These are phyloP conservation scores for Spinacia oleracea DNA, from an alignment of 179 eudicot genomes.

Conservation along the genomic window DNA sequence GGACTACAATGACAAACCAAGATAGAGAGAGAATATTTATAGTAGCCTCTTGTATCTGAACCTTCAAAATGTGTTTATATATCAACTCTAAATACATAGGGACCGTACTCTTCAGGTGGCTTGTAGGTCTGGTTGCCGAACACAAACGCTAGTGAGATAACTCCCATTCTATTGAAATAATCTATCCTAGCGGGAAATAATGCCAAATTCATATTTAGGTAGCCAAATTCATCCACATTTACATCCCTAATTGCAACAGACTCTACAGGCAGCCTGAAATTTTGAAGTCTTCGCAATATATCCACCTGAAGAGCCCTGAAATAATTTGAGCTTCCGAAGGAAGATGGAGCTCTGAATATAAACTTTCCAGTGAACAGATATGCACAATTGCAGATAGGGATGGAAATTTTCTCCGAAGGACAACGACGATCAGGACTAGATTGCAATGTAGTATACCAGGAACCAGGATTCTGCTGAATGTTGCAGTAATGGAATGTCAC, in stretches of 20 bases:
- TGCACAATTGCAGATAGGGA: slow-evolving; percentile 54
- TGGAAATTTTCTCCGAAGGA: slow-evolving; percentile 36
- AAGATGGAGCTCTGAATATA: slow-evolving; percentile 43
- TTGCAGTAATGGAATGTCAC: slow-evolving; percentile 28
- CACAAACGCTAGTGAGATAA: slow-evolving; percentile 44
- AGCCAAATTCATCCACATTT: slow-evolving; percentile 27
- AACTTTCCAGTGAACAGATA: slow-evolving; percentile 59
- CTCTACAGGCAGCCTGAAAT: slow-evolving; percentile 54
- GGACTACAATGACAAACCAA: too few species aligned
- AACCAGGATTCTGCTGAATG: slow-evolving; percentile 6
- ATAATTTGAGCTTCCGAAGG: slow-evolving; percentile 30
- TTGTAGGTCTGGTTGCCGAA: slow-evolving; percentile 61
- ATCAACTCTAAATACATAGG: slow-evolving; percentile 50
- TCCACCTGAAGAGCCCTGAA: slow-evolving; percentile 35
- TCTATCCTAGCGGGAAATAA: slow-evolving; percentile 55
- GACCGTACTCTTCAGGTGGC: slow-evolving; percentile 45
- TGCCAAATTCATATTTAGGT: slow-evolving; percentile 39
- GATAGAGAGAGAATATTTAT: background rate
- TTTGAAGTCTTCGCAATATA: slow-evolving; percentile 35
- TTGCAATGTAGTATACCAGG: slow-evolving; percentile 27
- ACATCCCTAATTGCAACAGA: slow-evolving; percentile 52
- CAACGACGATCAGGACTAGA: slow-evolving; percentile 43
- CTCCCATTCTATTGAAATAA: slow-evolving; percentile 53
- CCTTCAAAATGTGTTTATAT: slow-evolving; percentile 26
- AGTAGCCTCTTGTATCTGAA: background rate